Percentiles rank a stretch among this genome's conserved stretches.
Evolutionary conservation across 345 rosid species (phyloP).

Genomic region (Stellera chamaejasme): DNA sequence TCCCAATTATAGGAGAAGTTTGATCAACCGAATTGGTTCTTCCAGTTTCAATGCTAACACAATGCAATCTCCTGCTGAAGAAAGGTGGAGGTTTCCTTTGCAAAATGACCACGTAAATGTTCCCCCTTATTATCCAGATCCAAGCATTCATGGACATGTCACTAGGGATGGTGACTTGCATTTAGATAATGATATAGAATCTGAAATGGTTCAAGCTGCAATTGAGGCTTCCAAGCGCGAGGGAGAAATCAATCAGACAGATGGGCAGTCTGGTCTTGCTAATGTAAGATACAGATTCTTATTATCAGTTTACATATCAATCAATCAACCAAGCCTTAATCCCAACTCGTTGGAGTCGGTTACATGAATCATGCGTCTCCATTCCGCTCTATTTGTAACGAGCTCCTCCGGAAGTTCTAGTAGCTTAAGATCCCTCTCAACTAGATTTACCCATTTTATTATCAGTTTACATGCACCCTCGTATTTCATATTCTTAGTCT

Average conservation of each 20-base stretch:
- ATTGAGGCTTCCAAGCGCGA: conserved; percentile 73
- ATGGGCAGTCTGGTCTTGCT: conserved; percentile 11
- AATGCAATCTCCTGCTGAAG: conserved; percentile 27
- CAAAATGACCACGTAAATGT: conserved; percentile 22
- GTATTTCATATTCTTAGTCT: neutral
- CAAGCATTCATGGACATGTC: conserved; percentile 26
- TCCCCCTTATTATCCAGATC: conserved; percentile 30
- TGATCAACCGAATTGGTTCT: conserved; percentile 43
- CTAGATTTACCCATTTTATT: conserved; percentile 1
- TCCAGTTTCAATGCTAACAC: conserved; percentile 25
- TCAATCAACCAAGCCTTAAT: too few relatives aligned
- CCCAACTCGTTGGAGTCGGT: too few relatives aligned
- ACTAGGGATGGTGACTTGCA: conserved; percentile 20
- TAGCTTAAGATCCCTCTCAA: too few relatives aligned
- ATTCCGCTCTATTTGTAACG: too few relatives aligned
- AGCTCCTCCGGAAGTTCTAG: too few relatives aligned
- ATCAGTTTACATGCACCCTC: conserved; percentile 1
- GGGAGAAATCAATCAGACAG: conserved; percentile 23
- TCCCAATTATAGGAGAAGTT: conserved; percentile 58
- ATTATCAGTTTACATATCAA: too few relatives aligned
- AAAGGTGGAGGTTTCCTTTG: conserved; percentile 26
- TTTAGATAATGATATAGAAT: conserved; percentile 39
- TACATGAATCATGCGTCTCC: too few relatives aligned
- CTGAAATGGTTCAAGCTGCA: conserved; percentile 68
- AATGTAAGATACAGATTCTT: conserved; percentile 1